Evolutionary conservation across 345 rosid genomes (phyloP), one percentile per base, ranked within the genome.

Genomic region (Gossypium turneri): DNA sequence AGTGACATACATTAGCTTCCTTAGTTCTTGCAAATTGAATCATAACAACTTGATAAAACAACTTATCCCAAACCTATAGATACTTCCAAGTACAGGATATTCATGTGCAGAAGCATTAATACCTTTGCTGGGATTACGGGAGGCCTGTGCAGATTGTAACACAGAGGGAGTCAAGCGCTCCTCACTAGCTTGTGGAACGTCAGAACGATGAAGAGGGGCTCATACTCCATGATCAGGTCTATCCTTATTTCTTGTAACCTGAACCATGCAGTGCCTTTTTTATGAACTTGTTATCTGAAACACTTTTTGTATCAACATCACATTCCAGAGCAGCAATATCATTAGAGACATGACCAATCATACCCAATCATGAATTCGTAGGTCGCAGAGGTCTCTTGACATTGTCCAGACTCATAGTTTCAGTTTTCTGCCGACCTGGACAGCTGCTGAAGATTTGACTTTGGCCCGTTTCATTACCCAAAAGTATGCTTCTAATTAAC

Each of bases 221-320:
- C 92, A 86, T 41, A 86, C 85, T 74, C 78, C 83, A 55, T 87
- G 94, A 85, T 89, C 92, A 73, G 89, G 91, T 72, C 92, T 87
- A 70, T 90, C 97, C 83, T 79, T 88, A 80, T 87, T 85, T 78
- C 86, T 81, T 29, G 79, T 73, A 56, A 72, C 79, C 85, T 27
- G 77, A 78, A 67, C 81, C 84, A 75, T 79, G 80, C 27, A 67
- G 59, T 22, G 82, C 88, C 73, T 81, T 88, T 29, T 62, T 84
- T 86, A 77, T 73, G 81, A 69, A 78, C 81, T 81, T 82, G 73
- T 77, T 88, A 76, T 80, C 84, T 24, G 77, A 69, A 45, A 62
- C 64, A 63, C 84, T 80, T 81, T 83, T 67, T 5, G 19, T 29
- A 81, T 74, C 78, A 77, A 44, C 57, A 71, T 80, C 78, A 77